Base-by-base conservation (phyloP, 495 filamentous ascomycete species). In the Talaromyces thailandensis region DNA sequence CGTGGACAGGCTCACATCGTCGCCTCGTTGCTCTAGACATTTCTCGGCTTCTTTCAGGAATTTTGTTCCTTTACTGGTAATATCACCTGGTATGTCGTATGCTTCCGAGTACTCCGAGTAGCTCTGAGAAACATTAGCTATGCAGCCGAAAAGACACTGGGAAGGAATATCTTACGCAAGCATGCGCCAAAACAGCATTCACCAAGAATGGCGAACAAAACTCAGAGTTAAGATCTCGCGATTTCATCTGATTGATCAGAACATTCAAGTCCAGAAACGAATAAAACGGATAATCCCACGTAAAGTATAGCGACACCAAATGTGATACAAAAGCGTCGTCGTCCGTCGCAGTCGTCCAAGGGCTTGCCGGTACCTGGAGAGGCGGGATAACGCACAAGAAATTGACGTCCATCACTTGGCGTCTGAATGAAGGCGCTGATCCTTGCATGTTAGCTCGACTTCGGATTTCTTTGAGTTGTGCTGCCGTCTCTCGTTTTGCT, bases 131-230 rank as follows among this genome's bases (percentile, higher is more conserved):
- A 52, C 50, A 26, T 23, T 21, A 23, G 50, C 23, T 23, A 23
- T 14, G 24, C 4, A 52, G 5, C 7, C 18, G 14, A 56, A 23
- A 50, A 55, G 32, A 24, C 1, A 14, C 43, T 1, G 8, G 9
- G 7, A 63, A 23, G n/a, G n/a, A 40, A 48, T 37, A 23, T 70
- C 77, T 57, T 64, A 79, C 77, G 69, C 77, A 80, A 59, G 77
- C 77, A 70, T 76, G 77, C 26, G 80, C 76, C 56, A 82, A 72
- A 58, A 84, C 57, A 14, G 80, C 76, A 69, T 84, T 83, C 21
- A 84, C 81, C 62, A 84, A 69, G 65, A 82, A 79, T 3, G 80
- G 73, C 48, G 74, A 79, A 68, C 81, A 84, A 68, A 81, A 79
- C 64, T 75, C 67, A 14, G 70, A 71, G 2, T 65, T 65, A 11